Evolutionary conservation across 768 basidiomycete genomes (phyloP).

Genomic region (Termitomyces sp.): DNA sequence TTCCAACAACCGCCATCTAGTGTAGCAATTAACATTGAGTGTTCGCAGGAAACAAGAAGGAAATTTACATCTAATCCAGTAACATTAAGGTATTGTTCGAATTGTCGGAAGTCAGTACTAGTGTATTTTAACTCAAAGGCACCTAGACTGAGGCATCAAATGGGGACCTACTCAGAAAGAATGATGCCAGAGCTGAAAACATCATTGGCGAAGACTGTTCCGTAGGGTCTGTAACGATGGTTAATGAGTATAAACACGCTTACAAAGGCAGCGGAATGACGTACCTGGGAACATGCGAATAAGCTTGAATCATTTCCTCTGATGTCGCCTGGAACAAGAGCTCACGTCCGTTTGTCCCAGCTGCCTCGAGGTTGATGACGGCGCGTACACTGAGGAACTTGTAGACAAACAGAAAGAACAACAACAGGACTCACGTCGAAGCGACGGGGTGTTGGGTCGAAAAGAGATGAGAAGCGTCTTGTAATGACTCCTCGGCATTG

Average conservation of each 20-base stretch:
- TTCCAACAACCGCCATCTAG: constrained; percentile 87
- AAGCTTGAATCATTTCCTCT: constrained; percentile 90
- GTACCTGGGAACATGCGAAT: constrained; percentile 76
- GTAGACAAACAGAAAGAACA: neutral
- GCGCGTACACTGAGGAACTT: constrained; percentile 63
- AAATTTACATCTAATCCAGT: constrained; percentile 76
- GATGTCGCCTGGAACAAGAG: constrained; percentile 95
- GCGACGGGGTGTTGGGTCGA: constrained; percentile 82
- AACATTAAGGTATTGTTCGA: constrained; percentile 83
- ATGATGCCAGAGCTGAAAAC: constrained; percentile 90
- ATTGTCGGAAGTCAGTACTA: constrained; percentile 95
- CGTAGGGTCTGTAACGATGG: constrained; percentile 59
- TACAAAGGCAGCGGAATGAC: neutral
- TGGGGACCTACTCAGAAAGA: constrained; percentile 69
- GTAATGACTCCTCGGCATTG: constrained; percentile 89
- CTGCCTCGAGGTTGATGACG: constrained; percentile 89
- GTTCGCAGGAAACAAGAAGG: constrained; percentile 19
- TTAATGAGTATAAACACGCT: neutral
- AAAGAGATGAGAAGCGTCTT: constrained; percentile 92
- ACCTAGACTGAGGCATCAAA: neutral
- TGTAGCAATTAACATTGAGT: neutral
- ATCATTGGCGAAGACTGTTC: constrained; percentile 86
- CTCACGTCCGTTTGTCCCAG: constrained; percentile 83
- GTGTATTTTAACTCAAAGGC: constrained; percentile 4
- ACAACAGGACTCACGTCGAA: constrained; percentile 45